Evolutionary conservation across 805 yeast species (phyloP).

Genomic region (Ogataea saltuana): DNA sequence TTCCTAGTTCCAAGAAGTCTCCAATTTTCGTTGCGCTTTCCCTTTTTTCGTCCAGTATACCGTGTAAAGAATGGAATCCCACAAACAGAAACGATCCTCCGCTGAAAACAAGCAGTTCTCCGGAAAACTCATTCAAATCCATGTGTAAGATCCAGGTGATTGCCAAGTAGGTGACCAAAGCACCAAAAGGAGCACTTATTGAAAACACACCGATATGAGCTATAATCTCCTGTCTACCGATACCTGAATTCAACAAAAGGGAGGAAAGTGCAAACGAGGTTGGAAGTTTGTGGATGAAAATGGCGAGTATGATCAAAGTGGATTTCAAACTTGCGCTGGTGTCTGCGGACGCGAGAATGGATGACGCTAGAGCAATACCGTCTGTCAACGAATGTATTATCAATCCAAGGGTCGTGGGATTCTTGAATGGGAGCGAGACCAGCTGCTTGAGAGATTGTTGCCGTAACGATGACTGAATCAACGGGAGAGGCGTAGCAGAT

Average conservation of each 20-base stretch:
- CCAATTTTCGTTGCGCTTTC: not conserved
- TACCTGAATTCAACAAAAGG: constrained; percentile 45
- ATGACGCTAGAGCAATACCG: constrained; percentile 71
- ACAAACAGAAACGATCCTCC: constrained; percentile 77
- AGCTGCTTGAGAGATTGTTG: constrained; percentile 14
- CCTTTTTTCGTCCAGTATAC: constrained; percentile 31
- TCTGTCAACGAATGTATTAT: constrained; percentile 69
- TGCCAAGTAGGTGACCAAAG: constrained; percentile 47
- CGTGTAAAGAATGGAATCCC: constrained; percentile 62
- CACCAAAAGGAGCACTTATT: constrained; percentile 59
- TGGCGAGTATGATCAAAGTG: constrained; percentile 54
- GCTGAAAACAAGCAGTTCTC: constrained; percentile 58
- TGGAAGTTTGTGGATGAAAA: constrained; percentile 72
- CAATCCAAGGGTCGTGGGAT: constrained; percentile 60
- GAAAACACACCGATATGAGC: constrained; percentile 57
- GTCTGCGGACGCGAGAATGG: constrained; percentile 37
- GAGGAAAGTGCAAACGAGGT: constrained; percentile 69
- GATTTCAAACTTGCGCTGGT: constrained; percentile 16
- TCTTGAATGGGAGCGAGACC: constrained; percentile 35
- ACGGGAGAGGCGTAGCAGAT: no score
- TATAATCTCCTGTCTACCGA: constrained; percentile 34
- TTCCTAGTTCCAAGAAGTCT: constrained; percentile 16
- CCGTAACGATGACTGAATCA: no score
- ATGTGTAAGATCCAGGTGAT: constrained; percentile 14
- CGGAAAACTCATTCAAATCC: constrained; percentile 40